A percentile compares a stretch with the other conserved stretches of the same genome.
These are phyloP conservation scores for Alloteropsis angusta DNA, from an alignment of 202 grass and related monocot species.

Conservation along the genomic window DNA sequence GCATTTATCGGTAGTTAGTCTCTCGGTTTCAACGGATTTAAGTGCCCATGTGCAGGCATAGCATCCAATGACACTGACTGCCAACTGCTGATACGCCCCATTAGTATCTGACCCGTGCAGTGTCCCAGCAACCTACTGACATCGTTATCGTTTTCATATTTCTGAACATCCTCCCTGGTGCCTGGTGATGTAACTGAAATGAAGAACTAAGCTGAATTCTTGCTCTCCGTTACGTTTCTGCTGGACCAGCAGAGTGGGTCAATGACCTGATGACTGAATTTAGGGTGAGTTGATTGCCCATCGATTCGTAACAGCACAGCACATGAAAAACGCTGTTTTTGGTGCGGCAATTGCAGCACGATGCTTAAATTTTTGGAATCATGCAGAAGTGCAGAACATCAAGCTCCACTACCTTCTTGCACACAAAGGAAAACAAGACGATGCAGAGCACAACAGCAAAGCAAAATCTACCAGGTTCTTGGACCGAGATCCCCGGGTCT, in stretches of 20 bases:
- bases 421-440: too few species aligned
- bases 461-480: not conserved
- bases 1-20: not conserved
- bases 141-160: too few species aligned
- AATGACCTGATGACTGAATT: not conserved
- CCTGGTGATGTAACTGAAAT: too few species aligned
- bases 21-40: conserved; percentile 1
- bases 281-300: not conserved
- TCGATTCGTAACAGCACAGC: not conserved
- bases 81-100: not conserved
- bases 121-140: not conserved
- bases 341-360: not conserved
- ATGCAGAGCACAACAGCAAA: too few species aligned
- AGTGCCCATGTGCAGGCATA: not conserved
- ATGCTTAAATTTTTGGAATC: not conserved
- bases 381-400: not conserved
- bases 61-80: not conserved
- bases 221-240: not conserved
- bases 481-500: not conserved
- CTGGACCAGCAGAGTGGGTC: not conserved
- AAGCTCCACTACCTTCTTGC: too few species aligned
- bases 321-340: not conserved
- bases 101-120: not conserved
- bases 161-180: too few species aligned
- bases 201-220: not conserved